These are phyloP conservation scores for Alternaria gansuensis DNA, from an alignment of 2,329 filamentous ascomycete genomes.

Conservation along the genomic window DNA sequence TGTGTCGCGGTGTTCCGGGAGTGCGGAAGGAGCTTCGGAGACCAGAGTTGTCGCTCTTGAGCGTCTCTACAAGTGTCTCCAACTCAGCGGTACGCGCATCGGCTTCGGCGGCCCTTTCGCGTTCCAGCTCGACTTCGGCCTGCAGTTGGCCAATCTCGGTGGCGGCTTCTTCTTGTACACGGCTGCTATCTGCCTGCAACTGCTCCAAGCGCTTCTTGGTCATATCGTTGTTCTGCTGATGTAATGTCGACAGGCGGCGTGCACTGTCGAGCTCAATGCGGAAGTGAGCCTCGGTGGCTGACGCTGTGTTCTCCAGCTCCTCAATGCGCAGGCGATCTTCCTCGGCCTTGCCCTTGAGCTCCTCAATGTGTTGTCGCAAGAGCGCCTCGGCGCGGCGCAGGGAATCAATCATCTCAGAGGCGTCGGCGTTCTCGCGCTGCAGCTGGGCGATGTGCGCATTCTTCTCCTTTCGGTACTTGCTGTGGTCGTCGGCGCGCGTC, in stretches of 20 bases:
- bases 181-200: conserved; percentile 69
- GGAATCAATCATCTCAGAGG: conserved; percentile 76
- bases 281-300: conserved; percentile 85
- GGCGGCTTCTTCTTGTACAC: conserved; percentile 72
- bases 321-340: conserved; percentile 84
- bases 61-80: conserved; percentile 68
- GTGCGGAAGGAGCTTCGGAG: conserved; percentile 49
- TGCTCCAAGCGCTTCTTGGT: conserved; percentile 75
- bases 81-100: conserved; percentile 71
- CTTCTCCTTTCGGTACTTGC: conserved; percentile 95
- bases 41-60: conserved; percentile 64
- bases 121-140: conserved; percentile 61
- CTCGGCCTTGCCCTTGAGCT: conserved; percentile 85
- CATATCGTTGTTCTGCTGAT: conserved; percentile 77
- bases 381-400: conserved; percentile 81
- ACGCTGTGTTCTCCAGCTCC: conserved; percentile 82
- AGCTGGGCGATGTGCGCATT: conserved; percentile 86
- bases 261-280: conserved; percentile 84
- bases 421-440: conserved; percentile 87
- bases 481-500: conserved; percentile 84
- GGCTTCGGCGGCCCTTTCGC: conserved; percentile 67
- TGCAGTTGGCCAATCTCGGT: conserved; percentile 62
- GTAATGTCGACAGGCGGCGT: conserved; percentile 81
- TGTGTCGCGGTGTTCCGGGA: conserved; percentile 64
- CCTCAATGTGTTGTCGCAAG: conserved; percentile 81